These are phyloP conservation scores for Blastocrithidia nonstop DNA, from an alignment of 208 protist genomes.

Conservation along the genomic window DNA sequence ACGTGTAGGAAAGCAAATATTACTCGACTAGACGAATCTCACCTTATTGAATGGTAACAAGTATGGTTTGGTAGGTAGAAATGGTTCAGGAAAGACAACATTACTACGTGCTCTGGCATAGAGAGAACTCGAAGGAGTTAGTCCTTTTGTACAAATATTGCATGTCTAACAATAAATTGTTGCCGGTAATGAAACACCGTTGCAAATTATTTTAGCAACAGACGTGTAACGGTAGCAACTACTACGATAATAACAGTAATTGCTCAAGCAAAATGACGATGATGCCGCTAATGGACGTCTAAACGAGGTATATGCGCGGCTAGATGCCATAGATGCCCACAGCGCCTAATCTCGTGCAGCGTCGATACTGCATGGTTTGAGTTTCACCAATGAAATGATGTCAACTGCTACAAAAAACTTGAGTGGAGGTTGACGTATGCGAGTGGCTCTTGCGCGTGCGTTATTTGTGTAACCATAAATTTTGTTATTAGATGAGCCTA, in stretches of 20 bases:
- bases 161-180: constrained; percentile 97
- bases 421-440: constrained; percentile 96
- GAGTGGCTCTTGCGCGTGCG: constrained; percentile 91
- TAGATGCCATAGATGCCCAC: constrained; percentile 93
- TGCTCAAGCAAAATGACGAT: constrained; percentile 72
- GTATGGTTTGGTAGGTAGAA: constrained; percentile 94
- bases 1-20: constrained; percentile 75
- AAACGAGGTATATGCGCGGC: constrained; percentile 87
- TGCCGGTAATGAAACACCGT: constrained; percentile 53
- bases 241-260: constrained; percentile 82
- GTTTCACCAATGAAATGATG: constrained; percentile 93
- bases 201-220: constrained; percentile 81
- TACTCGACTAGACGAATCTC: constrained; percentile 72
- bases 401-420: constrained; percentile 61
- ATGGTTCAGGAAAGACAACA: constrained; percentile 90
- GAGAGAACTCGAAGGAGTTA: constrained; percentile 87
- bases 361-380: constrained; percentile 84
- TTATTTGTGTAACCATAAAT: constrained; percentile 94
- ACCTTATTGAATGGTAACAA: constrained; percentile 77
- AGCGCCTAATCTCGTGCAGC: constrained; percentile 80
- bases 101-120: constrained; percentile 90
- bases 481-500: constrained; percentile 94
- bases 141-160: constrained; percentile 92
- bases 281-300: constrained; percentile 65
- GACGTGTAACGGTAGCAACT: constrained; percentile 88